Base-by-base conservation (phyloP, 805 yeast genomes). In the Dipodascus albidus region DNA sequence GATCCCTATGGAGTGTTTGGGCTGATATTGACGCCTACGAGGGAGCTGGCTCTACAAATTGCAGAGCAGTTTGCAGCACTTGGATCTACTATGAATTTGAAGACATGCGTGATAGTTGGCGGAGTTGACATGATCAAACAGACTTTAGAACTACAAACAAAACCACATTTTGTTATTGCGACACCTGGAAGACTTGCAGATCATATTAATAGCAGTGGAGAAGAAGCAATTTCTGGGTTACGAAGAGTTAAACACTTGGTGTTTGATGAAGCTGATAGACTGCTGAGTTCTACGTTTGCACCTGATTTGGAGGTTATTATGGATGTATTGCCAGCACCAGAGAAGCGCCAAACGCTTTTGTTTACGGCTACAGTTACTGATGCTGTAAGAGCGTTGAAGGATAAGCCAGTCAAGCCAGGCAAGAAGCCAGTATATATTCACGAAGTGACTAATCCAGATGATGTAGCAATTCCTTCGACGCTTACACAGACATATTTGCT, bases 291-390 rank as follows among this genome's bases (percentile, higher is more conserved):
- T 53, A 85, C 95, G 49, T 89, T 93, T 68, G 83, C 90, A 8
- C 76, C 80, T 33, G 96, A 91, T 67, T 72, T 93, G 55, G 77
- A 78, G 50, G 75, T 79, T 21, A 88, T 96, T 63, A 77, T 91
- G 62, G 72, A 74, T 3, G 78, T 81, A 0, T 68, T 93, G 41
- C 96, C 99, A 0, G 70, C 78, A 1, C 73, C 95, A 1, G 75
- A 74, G 2, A 73, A 78, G 53, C 78, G 99, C 62, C 98, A 91
- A 67, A 93, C 97, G 0, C 71, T 91, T 47, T 69, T 93, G 41
- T 93, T 93, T 70, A 93, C 99, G 0, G 99, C 99, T 9, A 93
- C 99, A 0, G 86, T 93, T 17, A 91, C 98, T 0, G 96, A 89
- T 62, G 83, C 95, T 1, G 97, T 93, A 1, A 74, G 95, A 57